Evolutionary conservation across 768 basidiomycete species (phyloP).

Genomic region (Boletus sensibilis): DNA sequence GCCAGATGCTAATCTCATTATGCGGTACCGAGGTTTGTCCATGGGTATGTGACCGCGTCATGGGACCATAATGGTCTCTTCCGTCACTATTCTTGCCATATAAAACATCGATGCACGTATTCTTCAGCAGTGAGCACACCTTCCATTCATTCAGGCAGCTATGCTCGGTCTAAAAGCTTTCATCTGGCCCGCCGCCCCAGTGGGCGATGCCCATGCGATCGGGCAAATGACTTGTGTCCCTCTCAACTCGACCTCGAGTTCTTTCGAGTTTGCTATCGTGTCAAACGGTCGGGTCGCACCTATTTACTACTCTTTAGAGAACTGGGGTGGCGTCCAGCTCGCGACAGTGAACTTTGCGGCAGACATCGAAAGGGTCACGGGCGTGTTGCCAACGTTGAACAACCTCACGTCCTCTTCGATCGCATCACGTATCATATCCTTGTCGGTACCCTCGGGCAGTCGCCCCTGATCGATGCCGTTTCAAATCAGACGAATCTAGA

Average conservation of each 20-base stretch:
- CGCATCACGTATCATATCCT: neutral
- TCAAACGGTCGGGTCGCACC: slow-evolving; percentile 45
- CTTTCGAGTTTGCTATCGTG: slow-evolving; percentile 43
- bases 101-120: neutral
- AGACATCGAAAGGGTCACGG: slow-evolving; percentile 63
- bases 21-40: neutral
- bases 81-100: neutral
- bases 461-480: slow-evolving; percentile 1
- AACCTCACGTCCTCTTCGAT: slow-evolving; percentile 48
- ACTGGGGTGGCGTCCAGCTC: slow-evolving; percentile 65
- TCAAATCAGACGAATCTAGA: neutral
- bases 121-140: neutral
- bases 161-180: slow-evolving; percentile 16
- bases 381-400: slow-evolving; percentile 45
- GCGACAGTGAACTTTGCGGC: slow-evolving; percentile 40
- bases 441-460: slow-evolving; percentile 2
- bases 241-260: slow-evolving; percentile 34
- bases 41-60: neutral
- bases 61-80: neutral
- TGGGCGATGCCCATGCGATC: slow-evolving; percentile 36
- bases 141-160: neutral
- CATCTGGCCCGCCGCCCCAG: neutral
- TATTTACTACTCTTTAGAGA: slow-evolving; percentile 51
- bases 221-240: slow-evolving; percentile 51
- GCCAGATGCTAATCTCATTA: neutral